Evolutionary conservation across 2,329 filamentous ascomycete species (phyloP).

Genomic region (Paracorniculantispora psalliotae): DNA sequence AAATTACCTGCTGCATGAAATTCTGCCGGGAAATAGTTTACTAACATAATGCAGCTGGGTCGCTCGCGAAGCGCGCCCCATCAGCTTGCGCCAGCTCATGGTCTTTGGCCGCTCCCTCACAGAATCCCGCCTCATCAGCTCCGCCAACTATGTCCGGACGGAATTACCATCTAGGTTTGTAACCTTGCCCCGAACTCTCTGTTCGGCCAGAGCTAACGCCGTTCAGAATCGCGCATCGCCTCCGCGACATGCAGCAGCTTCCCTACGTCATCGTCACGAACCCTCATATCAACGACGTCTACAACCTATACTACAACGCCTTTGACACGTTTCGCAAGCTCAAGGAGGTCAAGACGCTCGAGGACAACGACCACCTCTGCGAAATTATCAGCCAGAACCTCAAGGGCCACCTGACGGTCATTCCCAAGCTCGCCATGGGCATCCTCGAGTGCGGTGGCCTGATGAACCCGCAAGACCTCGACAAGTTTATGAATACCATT

Average conservation of each 20-base stretch:
- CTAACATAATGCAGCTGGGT: constrained; percentile 65
- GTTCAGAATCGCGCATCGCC: constrained; percentile 79
- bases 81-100: constrained; percentile 91
- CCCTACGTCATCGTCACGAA: constrained; percentile 97
- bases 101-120: constrained; percentile 94
- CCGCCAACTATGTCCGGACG: constrained; percentile 94
- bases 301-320: constrained; percentile 94
- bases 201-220: neutral
- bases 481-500: constrained; percentile 93
- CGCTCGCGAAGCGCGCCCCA: constrained; percentile 84
- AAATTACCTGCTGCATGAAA: neutral
- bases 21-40: neutral
- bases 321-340: constrained; percentile 87
- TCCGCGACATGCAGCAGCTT: constrained; percentile 94
- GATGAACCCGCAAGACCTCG: constrained; percentile 75
- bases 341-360: constrained; percentile 74
- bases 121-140: constrained; percentile 82
- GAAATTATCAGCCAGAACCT: constrained; percentile 73
- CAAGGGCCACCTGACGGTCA: constrained; percentile 84
- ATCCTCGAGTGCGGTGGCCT: constrained; percentile 84
- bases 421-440: constrained; percentile 90
- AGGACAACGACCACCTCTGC: constrained; percentile 88
- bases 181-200: neutral
- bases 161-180: constrained; percentile 78
- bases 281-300: constrained; percentile 86